Base-by-base conservation (phyloP, 164 flowering plant genomes). In the Brasenia schreberi region DNA sequence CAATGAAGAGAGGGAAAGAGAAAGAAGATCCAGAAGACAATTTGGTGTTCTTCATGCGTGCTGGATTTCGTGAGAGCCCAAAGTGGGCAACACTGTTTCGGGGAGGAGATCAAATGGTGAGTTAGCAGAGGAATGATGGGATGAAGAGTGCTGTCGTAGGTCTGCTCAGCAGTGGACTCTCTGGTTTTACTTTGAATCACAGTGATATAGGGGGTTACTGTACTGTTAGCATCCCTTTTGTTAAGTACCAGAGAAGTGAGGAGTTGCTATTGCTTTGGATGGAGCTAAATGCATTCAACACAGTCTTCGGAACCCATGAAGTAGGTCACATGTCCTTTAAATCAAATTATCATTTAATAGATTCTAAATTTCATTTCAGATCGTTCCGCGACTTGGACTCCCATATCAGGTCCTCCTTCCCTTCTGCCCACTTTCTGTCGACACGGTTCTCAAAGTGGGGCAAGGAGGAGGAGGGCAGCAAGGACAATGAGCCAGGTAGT, bases 21-120 rank as follows among this genome's bases (percentile, higher is more conserved):
- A 75, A 52, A 64, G 83, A 82, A 67, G 84, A 80, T 59, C 74
- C 78, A 43, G 77, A 82, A 18, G 89, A 89, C 42, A 69, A 59
- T 64, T 73, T 85, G 72, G 92, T 87, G 27, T 90, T 90, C 79
- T 90, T 87, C 72, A 77, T 90, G 86, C 86, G 96, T 69, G 90
- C 96, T 66, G 96, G 96, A 65, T 87, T 84, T 77, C 80, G 86
- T 71, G 78, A 81, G 39, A 90, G 88, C 67, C 96, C 96, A 4
- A 87, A 76, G 70, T 87, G 94, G 94, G 90, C 81, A 60, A 82
- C 80, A 85, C 74, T 90, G 58, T 90, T 90, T 69, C 87, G 96
- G 96, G 94, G 87, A 81, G 96, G 94, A 17, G 96, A 90, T 69
- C 96, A 90, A 75, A 90, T 90, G 96, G 94, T 90, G 43, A 90